Evolutionary conservation across 441 rosid genomes (phyloP).

Genomic region (Rhodomyrtus psidioides): DNA sequence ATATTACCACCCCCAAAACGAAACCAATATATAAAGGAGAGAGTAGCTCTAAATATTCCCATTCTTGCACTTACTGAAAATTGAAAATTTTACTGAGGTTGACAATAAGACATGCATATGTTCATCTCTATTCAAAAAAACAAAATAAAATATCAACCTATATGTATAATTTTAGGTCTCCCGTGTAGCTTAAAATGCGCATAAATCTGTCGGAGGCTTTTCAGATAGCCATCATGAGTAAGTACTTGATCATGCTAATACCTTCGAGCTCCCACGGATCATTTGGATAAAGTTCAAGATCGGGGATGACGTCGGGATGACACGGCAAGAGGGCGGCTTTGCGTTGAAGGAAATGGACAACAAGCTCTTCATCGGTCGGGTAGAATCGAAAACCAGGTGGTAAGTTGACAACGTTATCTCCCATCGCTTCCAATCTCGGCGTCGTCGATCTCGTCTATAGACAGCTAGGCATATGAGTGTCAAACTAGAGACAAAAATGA

Average conservation of each 20-base stretch:
- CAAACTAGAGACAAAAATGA: background rate
- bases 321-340: conserved; percentile 73
- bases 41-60: background rate
- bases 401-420: conserved; percentile 35
- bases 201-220: background rate
- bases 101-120: background rate
- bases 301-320: conserved; percentile 88
- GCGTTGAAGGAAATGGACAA: conserved; percentile 88
- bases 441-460: background rate
- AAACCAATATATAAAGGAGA: background rate
- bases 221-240: background rate
- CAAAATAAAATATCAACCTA: background rate
- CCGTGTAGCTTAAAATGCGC: background rate
- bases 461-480: background rate
- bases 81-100: background rate
- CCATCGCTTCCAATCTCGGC: conserved; percentile 16
- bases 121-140: background rate
- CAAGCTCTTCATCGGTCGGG: conserved; percentile 86
- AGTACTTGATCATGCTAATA: conserved; percentile 4
- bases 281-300: conserved; percentile 66
- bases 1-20: background rate
- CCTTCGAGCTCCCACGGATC: conserved; percentile 95
- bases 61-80: background rate
- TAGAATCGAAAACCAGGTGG: conserved; percentile 86
- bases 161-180: background rate